Evolutionary conservation across 768 basidiomycete genomes (phyloP).

Genomic region (Cystoderma amianthinum): DNA sequence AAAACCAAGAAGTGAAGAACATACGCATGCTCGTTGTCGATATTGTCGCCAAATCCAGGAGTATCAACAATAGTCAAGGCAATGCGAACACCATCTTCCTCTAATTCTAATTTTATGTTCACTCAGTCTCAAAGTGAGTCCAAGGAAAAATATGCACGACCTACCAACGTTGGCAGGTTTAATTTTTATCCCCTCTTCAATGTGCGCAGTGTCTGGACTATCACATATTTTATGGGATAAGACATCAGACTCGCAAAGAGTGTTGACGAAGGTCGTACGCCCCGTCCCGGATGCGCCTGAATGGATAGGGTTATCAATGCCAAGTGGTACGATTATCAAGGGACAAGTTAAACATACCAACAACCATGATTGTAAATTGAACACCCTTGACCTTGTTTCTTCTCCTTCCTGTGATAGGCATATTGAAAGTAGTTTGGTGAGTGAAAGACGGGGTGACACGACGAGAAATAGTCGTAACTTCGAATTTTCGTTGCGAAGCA

Average conservation of each 20-base stretch:
- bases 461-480: constrained; percentile 2
- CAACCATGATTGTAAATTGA: constrained; percentile 85
- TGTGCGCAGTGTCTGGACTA: constrained; percentile 64
- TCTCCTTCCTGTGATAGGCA: constrained; percentile 45
- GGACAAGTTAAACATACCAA: constrained; percentile 49
- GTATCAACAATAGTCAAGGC: constrained; percentile 89
- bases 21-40: constrained; percentile 84
- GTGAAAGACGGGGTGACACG: constrained; percentile 1
- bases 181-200: constrained; percentile 72
- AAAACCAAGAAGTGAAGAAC: constrained; percentile 16
- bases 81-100: constrained; percentile 88
- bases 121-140: constrained; percentile 1
- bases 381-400: constrained; percentile 86
- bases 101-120: constrained; percentile 52
- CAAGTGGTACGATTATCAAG: not conserved
- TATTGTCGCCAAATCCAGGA: constrained; percentile 87
- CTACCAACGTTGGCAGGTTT: constrained; percentile 77
- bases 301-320: not conserved
- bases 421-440: constrained; percentile 13
- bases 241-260: constrained; percentile 78
- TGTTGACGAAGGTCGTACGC: constrained; percentile 89
- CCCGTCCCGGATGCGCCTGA: constrained; percentile 84
- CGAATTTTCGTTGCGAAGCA: constrained; percentile 11
- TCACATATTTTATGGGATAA: constrained; percentile 61
- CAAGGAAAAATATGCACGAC: constrained; percentile 19